These are phyloP conservation scores for Xylaria bambusicola DNA, from an alignment of 495 filamentous ascomycete genomes.

Conservation along the genomic window DNA sequence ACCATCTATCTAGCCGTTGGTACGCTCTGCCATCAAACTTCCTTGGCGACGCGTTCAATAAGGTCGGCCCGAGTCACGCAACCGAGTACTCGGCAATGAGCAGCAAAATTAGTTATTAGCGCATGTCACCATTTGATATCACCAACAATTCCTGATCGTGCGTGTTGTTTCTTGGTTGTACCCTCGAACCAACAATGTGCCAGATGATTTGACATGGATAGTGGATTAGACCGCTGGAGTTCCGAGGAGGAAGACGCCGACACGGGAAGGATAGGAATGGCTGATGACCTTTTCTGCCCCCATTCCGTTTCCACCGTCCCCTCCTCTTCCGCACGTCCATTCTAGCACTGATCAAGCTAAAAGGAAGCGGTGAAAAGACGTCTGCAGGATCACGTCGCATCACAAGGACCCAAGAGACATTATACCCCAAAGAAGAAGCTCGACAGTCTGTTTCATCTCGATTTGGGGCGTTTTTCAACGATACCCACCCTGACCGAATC, in stretches of 20 bases:
- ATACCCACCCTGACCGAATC: not conserved
- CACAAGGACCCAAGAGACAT: conserved; percentile 11
- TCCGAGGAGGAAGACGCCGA: conserved; percentile 9
- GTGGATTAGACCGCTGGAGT: conserved; percentile 7
- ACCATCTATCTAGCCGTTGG: no score
- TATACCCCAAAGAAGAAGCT: conserved; percentile 5
- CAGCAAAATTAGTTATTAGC: conserved; percentile 1
- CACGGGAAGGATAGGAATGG: conserved; percentile 17
- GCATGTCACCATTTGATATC: not conserved
- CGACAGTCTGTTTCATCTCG: not conserved
- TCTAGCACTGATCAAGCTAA: not conserved
- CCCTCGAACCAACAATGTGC: not conserved
- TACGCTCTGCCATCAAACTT: no score
- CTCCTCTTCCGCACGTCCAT: conserved; percentile 11
- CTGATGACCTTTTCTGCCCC: no score
- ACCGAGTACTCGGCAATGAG: no score
- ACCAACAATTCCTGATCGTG: not conserved
- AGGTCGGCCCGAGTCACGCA: no score
- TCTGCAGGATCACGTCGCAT: conserved; percentile 9
- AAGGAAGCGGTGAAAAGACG: conserved; percentile 14
- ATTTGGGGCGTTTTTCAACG: conserved; percentile 1
- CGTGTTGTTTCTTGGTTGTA: not conserved
- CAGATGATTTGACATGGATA: conserved; percentile 2
- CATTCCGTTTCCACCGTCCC: not conserved
- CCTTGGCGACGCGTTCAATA: no score